Evolutionary conservation across 805 yeast species (phyloP).

Genomic region (Cephaloascus albidus): DNA sequence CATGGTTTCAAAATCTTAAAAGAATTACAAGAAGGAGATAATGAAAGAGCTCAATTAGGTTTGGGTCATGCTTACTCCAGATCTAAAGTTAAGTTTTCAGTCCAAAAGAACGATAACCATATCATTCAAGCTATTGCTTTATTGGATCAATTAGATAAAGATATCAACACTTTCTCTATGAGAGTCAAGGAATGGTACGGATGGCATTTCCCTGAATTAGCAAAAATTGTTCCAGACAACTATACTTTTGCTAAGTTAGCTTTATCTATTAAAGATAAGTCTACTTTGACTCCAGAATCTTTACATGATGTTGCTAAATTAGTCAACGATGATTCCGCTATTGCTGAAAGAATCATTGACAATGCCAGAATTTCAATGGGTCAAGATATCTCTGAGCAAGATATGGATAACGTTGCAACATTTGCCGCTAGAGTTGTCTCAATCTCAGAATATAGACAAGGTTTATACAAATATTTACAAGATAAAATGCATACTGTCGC

Average conservation of each 20-base stretch:
- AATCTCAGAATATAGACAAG: conserved; percentile 94
- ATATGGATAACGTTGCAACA: conserved; percentile 78
- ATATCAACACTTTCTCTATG: conserved; percentile 97
- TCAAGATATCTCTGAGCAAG: conserved; percentile 92
- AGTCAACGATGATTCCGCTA: conserved; percentile 83
- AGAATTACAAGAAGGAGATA: conserved; percentile 88
- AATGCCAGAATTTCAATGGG: conserved; percentile 99
- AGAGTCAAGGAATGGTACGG: conserved; percentile 99
- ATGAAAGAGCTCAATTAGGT: conserved; percentile 98
- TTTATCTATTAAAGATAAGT: conserved; percentile 86
- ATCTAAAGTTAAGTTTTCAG: conserved; percentile 97
- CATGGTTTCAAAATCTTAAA: conserved; percentile 85
- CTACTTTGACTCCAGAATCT: conserved; percentile 80
- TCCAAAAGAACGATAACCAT: conserved; percentile 97
- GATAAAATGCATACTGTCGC: conserved; percentile 99
- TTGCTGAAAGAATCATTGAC: conserved; percentile 58
- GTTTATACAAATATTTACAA: conserved; percentile 80
- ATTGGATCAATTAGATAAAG: conserved; percentile 94
- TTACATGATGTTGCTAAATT: conserved; percentile 88
- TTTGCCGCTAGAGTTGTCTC: conserved; percentile 95
- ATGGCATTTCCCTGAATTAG: conserved; percentile 99
- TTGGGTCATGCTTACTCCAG: conserved; percentile 98
- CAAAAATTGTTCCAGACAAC: conserved; percentile 92
- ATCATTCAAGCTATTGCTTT: conserved; percentile 98
- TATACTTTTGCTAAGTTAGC: conserved; percentile 94